phyloP scores from a whole-genome alignment of 1,284 basidiomycete genomes.

The Entoloma clypeatum region DNA sequence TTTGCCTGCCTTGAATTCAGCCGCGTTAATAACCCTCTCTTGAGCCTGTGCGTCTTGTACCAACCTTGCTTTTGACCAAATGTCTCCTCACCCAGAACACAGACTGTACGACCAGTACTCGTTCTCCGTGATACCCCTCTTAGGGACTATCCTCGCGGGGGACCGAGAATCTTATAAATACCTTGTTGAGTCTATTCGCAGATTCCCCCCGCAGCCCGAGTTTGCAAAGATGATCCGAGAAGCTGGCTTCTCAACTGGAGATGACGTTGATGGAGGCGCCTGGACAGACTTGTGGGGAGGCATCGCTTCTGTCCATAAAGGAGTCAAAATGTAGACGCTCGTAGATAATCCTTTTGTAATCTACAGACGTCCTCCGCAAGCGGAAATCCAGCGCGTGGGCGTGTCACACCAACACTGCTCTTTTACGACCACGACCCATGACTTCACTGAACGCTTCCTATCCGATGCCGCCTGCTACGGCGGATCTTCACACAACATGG shows the following conservation, averaged over 20 bases:
- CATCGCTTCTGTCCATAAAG: constrained; percentile 82
- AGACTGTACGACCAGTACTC: constrained; percentile 96
- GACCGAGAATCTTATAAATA: constrained; percentile 97
- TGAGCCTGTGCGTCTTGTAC: constrained; percentile 67
- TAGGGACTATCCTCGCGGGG: constrained; percentile 94
- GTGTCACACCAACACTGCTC: constrained; percentile 6
- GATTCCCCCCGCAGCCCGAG: constrained; percentile 87
- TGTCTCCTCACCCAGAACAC: constrained; percentile 11
- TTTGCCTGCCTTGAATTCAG: constrained; percentile 98
- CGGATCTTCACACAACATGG: constrained; percentile 83
- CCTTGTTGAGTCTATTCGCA: constrained; percentile 95
- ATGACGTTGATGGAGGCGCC: constrained; percentile 79
- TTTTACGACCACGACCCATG: constrained; percentile 18
- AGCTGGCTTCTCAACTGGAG: constrained; percentile 80
- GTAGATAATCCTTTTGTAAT: too few relatives aligned
- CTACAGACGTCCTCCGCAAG: too few relatives aligned
- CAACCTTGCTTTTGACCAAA: constrained; percentile 1
- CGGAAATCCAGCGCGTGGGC: constrained; percentile 12
- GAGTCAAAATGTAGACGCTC: constrained; percentile 66
- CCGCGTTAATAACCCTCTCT: constrained; percentile 85
- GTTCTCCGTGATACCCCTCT: constrained; percentile 91
- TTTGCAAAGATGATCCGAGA: constrained; percentile 90
- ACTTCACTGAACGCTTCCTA: constrained; percentile 14
- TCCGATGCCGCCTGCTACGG: constrained; percentile 31
- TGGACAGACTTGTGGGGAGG: constrained; percentile 88